Conservation (phyloP, 768 basidiomycete species). For the Termitomyces sp. region DNA sequence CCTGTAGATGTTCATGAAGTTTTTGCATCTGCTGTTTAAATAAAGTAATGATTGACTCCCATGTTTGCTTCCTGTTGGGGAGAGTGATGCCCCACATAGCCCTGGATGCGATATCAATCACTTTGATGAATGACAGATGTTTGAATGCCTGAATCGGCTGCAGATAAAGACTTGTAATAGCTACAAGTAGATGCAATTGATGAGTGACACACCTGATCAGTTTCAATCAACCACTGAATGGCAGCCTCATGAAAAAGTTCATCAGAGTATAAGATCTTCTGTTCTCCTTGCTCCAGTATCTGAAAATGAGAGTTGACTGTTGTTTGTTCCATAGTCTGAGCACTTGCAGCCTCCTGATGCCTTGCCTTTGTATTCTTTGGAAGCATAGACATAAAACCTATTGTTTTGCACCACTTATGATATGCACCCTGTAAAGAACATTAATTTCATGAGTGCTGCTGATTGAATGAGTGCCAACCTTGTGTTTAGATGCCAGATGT, state of each 20-base stretch:
- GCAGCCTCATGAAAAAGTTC: slow-evolving; percentile 21
- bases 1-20: too few species aligned
- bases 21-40: too few species aligned
- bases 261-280: slow-evolving; percentile 14
- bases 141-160: neutral
- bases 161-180: too few species aligned
- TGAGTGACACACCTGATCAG: slow-evolving; percentile 29
- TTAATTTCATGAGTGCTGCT: neutral
- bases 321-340: neutral
- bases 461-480: neutral
- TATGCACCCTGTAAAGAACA: too few species aligned
- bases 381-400: slow-evolving; percentile 9
- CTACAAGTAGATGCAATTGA: neutral
- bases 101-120: neutral
- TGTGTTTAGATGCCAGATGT: slow-evolving; percentile 5
- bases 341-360: neutral
- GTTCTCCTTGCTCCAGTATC: neutral
- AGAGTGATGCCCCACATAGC: neutral
- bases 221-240: slow-evolving; percentile 31
- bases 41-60: neutral
- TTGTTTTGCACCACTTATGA: slow-evolving; percentile 8
- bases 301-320: slow-evolving; percentile 4
- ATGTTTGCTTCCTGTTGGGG: neutral
- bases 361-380: slow-evolving; percentile 13
- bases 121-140: neutral